phyloP scores from a whole-genome alignment of 2,329 filamentous ascomycete genomes.

The Botrytis paeoniae region DNA sequence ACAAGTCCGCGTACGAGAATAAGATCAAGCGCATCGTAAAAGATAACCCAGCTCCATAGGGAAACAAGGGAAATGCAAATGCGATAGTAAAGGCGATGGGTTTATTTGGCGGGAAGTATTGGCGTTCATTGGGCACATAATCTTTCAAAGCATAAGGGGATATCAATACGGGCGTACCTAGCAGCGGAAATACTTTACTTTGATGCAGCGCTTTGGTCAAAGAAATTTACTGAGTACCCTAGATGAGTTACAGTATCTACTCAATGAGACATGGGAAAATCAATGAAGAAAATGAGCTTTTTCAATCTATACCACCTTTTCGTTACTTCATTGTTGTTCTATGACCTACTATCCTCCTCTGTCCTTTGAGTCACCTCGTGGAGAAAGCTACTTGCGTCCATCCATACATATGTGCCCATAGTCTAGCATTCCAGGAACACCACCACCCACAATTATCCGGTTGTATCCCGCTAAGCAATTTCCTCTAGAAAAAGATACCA shows the following conservation, averaged over 20 bases:
- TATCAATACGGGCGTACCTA: slow-evolving; percentile 13
- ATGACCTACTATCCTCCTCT: background rate
- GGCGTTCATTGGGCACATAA: slow-evolving; percentile 16
- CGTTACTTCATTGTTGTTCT: background rate
- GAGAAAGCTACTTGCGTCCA: background rate
- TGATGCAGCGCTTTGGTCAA: background rate
- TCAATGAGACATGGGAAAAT: background rate
- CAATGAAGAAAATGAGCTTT: background rate
- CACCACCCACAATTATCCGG: background rate
- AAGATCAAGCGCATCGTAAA: slow-evolving; percentile 82
- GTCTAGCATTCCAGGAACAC: background rate
- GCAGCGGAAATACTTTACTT: slow-evolving; percentile 7
- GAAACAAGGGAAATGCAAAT: slow-evolving; percentile 2
- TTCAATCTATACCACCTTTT: background rate
- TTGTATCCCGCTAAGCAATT: background rate
- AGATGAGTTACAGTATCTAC: slow-evolving; percentile 1
- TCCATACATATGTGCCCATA: background rate
- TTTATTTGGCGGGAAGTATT: slow-evolving; percentile 4
- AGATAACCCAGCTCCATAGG: slow-evolving; percentile 77
- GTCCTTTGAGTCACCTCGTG: background rate
- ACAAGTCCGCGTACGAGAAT: slow-evolving; percentile 81
- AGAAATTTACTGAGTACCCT: background rate
- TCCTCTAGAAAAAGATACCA: background rate
- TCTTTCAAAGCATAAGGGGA: slow-evolving; percentile 6
- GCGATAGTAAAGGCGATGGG: background rate